A percentile compares a stretch with the other conserved stretches of the same genome.
phyloP scores from a whole-genome alignment of 257 asterid genomes.

The Ajuga chamaepitys region DNA sequence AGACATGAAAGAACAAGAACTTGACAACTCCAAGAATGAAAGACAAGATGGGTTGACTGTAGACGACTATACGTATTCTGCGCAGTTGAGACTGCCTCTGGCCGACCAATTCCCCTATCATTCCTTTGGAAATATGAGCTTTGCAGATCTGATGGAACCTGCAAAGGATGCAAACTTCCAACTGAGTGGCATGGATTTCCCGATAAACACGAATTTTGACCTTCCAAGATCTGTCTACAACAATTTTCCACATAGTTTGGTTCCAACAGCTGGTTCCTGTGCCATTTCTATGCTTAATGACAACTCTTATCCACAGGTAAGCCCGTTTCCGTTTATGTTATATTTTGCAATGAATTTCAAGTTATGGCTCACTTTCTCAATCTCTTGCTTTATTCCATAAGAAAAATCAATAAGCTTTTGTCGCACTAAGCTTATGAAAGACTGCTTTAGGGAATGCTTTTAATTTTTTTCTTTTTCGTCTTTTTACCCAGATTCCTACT shows the following conservation, averaged over 20 bases:
- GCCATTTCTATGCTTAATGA: conserved; percentile 39
- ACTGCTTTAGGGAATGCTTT: no score
- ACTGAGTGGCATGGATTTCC: conserved; percentile 40
- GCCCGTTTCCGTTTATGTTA: background rate
- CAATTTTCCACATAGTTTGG: conserved; percentile 32
- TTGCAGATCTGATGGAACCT: conserved; percentile 44
- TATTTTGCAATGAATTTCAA: no score
- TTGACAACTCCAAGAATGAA: conserved; percentile 34
- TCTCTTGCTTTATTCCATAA: background rate
- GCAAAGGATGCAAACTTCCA: conserved; percentile 39
- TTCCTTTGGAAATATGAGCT: conserved; percentile 34
- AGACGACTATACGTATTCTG: conserved; percentile 47
- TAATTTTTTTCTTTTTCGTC: no score
- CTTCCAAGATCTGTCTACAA: conserved; percentile 46
- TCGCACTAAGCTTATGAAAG: no score
- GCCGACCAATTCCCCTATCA: conserved; percentile 37
- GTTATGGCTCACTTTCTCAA: background rate
- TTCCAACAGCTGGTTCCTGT: conserved; percentile 34
- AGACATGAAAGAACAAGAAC: conserved; percentile 32
- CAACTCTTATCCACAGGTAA: conserved; percentile 56
- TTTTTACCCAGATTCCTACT: no score
- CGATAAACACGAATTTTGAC: conserved; percentile 44
- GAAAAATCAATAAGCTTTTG: background rate
- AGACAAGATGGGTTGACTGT: conserved; percentile 45
- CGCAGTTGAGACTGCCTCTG: conserved; percentile 44